Evolutionary conservation across 768 basidiomycete species (phyloP), one percentile per base, ranked within the genome.

Genomic region (Coprinellus micaceus): DNA sequence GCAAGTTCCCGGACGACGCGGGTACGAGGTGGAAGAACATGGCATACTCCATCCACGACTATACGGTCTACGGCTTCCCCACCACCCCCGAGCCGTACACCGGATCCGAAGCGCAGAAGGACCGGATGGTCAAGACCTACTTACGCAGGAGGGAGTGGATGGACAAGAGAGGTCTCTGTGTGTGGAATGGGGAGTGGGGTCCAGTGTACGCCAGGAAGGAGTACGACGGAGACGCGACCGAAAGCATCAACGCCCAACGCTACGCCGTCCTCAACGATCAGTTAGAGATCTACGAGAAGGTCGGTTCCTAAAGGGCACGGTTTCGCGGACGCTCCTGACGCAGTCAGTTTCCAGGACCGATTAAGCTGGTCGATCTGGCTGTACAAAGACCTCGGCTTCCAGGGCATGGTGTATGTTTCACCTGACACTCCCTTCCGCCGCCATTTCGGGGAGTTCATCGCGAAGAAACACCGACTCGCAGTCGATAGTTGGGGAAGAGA

Each of bases 101-200:
- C 4, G 74, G 81, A 25, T 81, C 68, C 29, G 76, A 79, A 0
- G 77, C 73, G 36, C 88, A 89, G 67, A 76, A 71, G 43, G 69
- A 62, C 47, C 66, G 82, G 37, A 53, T 89, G 60, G 67, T 67
- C 59, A 71, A 75, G 56, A 84, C 81, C 51, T 91, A 86, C 62
- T 76, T 83, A 63, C 81, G 82, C 69, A 92, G 92, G 71, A 74
- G 86, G 41, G 77, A 82, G 58, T 91, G 86, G 85, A 88, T 88
- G 83, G 83, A 88, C 60, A 71, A 81, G 62, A 72, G 74, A 15
- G 78, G 79, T 0, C 70, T 86, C 26, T 85, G 84, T 53, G 85
- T 87, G n/a, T 85, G 85, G 87, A 88, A 89, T 63, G 89, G 91
- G 5, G 89, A 90, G 69, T 91, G 86, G 80, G 91, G 91, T 7